A percentile compares a stretch with the other conserved stretches of the same genome.
Conservation (phyloP, 768 basidiomycete species). For the Omphalotus guepiniiformis region DNA sequence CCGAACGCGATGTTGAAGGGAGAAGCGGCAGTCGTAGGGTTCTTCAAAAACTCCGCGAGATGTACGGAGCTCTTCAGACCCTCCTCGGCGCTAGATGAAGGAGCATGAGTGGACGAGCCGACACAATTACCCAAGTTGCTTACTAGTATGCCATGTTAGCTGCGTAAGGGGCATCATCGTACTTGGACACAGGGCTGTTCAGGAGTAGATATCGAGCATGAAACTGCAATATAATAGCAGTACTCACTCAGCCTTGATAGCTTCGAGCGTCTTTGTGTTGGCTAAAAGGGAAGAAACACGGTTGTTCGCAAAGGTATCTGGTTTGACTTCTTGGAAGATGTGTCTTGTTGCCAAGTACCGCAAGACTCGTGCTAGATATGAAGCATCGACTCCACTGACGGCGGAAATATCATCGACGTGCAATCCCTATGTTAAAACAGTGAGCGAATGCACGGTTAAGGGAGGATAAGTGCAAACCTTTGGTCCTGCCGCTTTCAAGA, state of each 20-base stretch:
- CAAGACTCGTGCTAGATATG: slow-evolving; percentile 32
- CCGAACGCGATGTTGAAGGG: slow-evolving; percentile 24
- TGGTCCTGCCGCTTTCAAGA: slow-evolving; percentile 29
- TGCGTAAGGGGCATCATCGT: slow-evolving; percentile 15
- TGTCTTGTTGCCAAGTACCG: slow-evolving; percentile 31
- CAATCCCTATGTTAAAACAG: slow-evolving; percentile 20
- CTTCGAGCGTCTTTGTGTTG: slow-evolving; percentile 23
- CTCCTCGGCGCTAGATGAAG: slow-evolving; percentile 19
- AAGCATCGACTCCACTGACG: slow-evolving; percentile 21
- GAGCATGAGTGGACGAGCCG: background rate
- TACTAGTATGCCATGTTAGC: too few species aligned
- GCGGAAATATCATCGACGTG: slow-evolving; percentile 31
- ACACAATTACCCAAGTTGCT: too few species aligned
- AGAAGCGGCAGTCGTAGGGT: slow-evolving; percentile 10
- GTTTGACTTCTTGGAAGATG: slow-evolving; percentile 30
- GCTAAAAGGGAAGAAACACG: slow-evolving; percentile 28
- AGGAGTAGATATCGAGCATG: background rate
- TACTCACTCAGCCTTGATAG: slow-evolving; percentile 25
- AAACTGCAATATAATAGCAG: background rate
- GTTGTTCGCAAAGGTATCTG: slow-evolving; percentile 32
- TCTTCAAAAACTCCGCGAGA: slow-evolving; percentile 16
- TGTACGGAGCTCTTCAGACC: slow-evolving; percentile 14
- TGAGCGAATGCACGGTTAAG: background rate
- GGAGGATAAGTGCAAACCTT: slow-evolving; percentile 3
- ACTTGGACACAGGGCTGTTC: slow-evolving; percentile 17